Evolutionary conservation across 1,284 basidiomycete genomes (phyloP).

Genomic region (Ustilago sp.): DNA sequence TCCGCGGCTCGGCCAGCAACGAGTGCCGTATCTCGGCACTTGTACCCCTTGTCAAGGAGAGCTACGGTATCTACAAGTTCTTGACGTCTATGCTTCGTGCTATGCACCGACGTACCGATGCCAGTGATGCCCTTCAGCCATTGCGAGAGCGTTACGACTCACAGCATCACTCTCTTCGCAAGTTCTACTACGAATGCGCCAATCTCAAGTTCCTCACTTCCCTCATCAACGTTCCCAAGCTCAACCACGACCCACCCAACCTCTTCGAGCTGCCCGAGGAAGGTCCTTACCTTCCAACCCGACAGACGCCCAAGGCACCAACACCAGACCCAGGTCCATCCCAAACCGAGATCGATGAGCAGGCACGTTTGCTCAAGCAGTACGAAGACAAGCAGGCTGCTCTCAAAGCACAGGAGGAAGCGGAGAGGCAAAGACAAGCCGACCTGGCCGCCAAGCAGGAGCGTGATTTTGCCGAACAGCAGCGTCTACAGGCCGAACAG

Average conservation of each 20-base stretch:
- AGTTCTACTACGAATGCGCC: constrained; percentile 69
- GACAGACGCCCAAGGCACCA: constrained; percentile 54
- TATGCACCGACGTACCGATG: constrained; percentile 69
- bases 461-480: constrained; percentile 89
- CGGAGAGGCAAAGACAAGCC: constrained; percentile 81
- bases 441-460: constrained; percentile 86
- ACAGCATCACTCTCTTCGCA: constrained; percentile 67
- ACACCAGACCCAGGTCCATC: constrained; percentile 61
- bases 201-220: constrained; percentile 68
- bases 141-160: constrained; percentile 66
- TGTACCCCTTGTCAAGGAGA: constrained; percentile 69
- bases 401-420: constrained; percentile 81
- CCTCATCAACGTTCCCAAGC: constrained; percentile 69
- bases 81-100: constrained; percentile 69
- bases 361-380: constrained; percentile 93
- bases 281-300: constrained; percentile 58
- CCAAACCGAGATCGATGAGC: constrained; percentile 82
- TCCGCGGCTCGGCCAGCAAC: constrained; percentile 64
- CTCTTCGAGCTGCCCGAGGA: constrained; percentile 67
- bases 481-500: constrained; percentile 86
- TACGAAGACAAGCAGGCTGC: constrained; percentile 95
- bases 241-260: constrained; percentile 69
- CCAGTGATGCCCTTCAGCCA: constrained; percentile 67
- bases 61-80: constrained; percentile 70
- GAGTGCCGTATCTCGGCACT: constrained; percentile 69